Base-by-base conservation (phyloP, 257 asterid genomes). In the Ehretia macrophylla region DNA sequence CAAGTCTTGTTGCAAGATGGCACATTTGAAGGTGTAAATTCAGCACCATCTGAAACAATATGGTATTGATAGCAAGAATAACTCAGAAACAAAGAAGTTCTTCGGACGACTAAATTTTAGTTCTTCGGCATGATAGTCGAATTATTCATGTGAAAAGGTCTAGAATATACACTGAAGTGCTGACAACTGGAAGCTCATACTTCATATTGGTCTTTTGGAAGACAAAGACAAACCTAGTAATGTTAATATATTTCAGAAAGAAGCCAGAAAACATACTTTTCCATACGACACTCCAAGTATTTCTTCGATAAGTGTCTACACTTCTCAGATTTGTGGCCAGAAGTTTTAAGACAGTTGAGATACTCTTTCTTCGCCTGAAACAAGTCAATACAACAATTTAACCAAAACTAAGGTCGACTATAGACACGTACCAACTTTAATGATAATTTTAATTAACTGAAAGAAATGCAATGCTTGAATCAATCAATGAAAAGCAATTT, bases 221-320 rank as follows among this genome's bases (percentile, higher is more conserved):
- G 35, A 54, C 17, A 45, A 22, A 45, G n/a, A 22, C 10, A 23
- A 38, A 20, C 20, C n/a, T n/a, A n/a, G n/a, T n/a, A 39, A 14
- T 54, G 55, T 14, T 19, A 32, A 55, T 0, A 14, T 18, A 27
- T 8, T 14, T 32, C 12, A 14, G 18, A 17, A 63, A 38, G n/a
- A 49, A 65, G 60, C 56, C 3, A 12, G 53, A 55, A 18, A 22
- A 45, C 95, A 78, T 81, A 88, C 97, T 81, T 92, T 32, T 81
- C 87, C 99, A 92, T 92, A 5, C 97, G 96, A 59, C 99, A 92
- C 59, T 92, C 90, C 63, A 92, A 70, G 77, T 92, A 92, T 79
- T 77, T 81, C 65, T 74, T 83, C 1, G 99, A 88, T 69, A 93
- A 82, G 55, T 79, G 75, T 70, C 94, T 79, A 62, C 99, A 93